Percentiles rank a stretch among this genome's conserved stretches.
Evolutionary conservation across 1,284 basidiomycete genomes (phyloP).

Genomic region (Xerocomus nothofagi): DNA sequence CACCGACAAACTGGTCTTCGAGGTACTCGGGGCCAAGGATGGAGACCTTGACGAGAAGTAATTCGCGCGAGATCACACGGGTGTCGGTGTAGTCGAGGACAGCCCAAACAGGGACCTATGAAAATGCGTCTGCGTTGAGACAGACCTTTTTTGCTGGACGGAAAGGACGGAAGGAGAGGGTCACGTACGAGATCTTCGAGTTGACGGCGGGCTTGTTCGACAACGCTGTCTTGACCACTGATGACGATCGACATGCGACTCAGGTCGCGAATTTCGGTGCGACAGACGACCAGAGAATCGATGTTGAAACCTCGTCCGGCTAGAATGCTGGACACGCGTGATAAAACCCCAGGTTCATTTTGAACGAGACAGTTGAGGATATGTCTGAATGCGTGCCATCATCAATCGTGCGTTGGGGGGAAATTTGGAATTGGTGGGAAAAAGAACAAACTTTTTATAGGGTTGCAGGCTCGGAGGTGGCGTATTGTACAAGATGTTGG

Average conservation of each 20-base stretch:
- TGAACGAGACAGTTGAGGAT: constrained; percentile 98
- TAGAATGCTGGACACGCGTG: constrained; percentile 95
- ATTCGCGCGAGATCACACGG: constrained; percentile 82
- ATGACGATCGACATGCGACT: constrained; percentile 99
- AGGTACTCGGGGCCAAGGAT: constrained; percentile 98
- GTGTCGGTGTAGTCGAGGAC: constrained; percentile 96
- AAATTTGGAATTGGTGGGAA: not conserved
- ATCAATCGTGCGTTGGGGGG: not conserved
- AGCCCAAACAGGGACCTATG: constrained; percentile 94
- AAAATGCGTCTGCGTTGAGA: not conserved
- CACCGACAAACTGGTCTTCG: constrained; percentile 82
- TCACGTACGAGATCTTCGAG: constrained; percentile 86
- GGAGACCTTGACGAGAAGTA: constrained; percentile 90
- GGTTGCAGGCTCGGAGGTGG: constrained; percentile 91
- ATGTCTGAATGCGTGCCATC: constrained; percentile 64
- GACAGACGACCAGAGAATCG: constrained; percentile 97
- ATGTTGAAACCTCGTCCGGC: constrained; percentile 99
- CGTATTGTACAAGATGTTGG: constrained; percentile 95
- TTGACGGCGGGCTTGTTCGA: constrained; percentile 94
- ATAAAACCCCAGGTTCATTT: constrained; percentile 98
- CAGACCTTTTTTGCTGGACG: not conserved
- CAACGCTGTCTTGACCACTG: constrained; percentile 94
- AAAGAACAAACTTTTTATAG: constrained; percentile 79
- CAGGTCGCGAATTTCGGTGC: constrained; percentile 96
- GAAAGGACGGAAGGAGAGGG: not conserved